Evolutionary conservation across 345 rosid species (phyloP), one percentile per base, ranked within the genome.

Genomic region (Rhodamnia rubescens): DNA sequence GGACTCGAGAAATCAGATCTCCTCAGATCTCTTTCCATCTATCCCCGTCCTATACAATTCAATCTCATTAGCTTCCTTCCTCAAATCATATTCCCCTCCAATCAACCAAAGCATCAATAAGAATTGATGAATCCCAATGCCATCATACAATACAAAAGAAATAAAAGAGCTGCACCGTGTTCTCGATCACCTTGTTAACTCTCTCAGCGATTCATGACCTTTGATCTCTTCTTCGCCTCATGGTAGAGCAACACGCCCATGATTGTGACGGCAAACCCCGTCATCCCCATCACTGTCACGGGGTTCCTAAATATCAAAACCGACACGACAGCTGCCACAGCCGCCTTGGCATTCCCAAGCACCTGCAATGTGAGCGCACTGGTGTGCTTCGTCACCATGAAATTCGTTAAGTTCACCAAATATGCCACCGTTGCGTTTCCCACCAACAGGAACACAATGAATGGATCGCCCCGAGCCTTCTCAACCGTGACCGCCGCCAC

Each of bases 221-320:
- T 97, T n/a, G 98, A 97, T 90, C 99, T 93, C 97, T 97, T 97
- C 96, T 90, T 97, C n/a, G 99, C 99, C 92, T 97, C 99, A 85
- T 99, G 92, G 91, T 97, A 97, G 85, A 96, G 95, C 91, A 94
- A 97, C 86, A 97, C 99, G 3, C 99, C 99, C 99, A 96, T 96
- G 83, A 97, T 86, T 1, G 99, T 97, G 21, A 94, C 98, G 0
- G 91, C 98, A 36, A 97, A 97, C 54, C 99, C 99, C 3, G 98
- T 87, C 85, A 95, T 87, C 40, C 99, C 99, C 99, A 97, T 97
- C 81, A 90, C 92, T 0, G 96, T 95, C 87, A 97, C 99, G 82
- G 99, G 99, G 89, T 96, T 97, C 91, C 95, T 92, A 85, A 97
- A 97, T 82, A 96, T 95, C 90, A 97, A 83, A 59, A 97, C 96